These are phyloP conservation scores for Phyllachora maydis DNA, from an alignment of 2,329 filamentous ascomycete species.

Conservation along the genomic window DNA sequence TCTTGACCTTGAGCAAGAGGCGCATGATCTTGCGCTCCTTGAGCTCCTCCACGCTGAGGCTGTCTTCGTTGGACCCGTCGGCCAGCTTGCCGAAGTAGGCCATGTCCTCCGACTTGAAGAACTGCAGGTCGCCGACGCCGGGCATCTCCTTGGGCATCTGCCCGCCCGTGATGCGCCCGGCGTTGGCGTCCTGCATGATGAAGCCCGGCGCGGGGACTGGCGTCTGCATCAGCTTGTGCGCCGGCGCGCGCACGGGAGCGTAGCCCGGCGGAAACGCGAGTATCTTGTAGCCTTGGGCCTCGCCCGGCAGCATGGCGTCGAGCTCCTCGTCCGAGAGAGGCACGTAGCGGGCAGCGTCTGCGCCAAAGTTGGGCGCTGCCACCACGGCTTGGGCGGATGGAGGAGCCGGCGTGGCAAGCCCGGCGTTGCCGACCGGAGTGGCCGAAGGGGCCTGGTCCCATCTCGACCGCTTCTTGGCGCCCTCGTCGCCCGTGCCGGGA, in stretches of 20 bases:
- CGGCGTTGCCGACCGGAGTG: slow-evolving; percentile 52
- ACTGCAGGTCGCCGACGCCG: slow-evolving; percentile 86
- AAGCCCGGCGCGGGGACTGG: slow-evolving; percentile 66
- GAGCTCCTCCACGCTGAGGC: slow-evolving; percentile 79
- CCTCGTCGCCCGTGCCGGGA: slow-evolving; percentile 30
- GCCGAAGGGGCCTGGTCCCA: slow-evolving; percentile 84
- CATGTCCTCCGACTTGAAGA: slow-evolving; percentile 98
- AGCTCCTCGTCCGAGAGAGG: slow-evolving; percentile 91
- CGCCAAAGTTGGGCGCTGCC: slow-evolving; percentile 42
- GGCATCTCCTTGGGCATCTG: slow-evolving; percentile 90
- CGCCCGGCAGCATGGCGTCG: slow-evolving; percentile 71
- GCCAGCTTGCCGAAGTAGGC: slow-evolving; percentile 95
- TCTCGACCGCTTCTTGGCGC: slow-evolving; percentile 56
- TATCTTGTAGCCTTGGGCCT: slow-evolving; percentile 81
- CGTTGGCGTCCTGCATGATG: slow-evolving; percentile 93
- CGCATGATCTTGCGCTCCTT: slow-evolving; percentile 99
- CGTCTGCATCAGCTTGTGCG: slow-evolving; percentile 55
- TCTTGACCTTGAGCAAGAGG: slow-evolving; percentile 92
- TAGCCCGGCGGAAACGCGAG: slow-evolving; percentile 83
- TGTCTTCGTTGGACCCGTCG: slow-evolving; percentile 80
- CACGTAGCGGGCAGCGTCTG: slow-evolving; percentile 60
- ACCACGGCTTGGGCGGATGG: slow-evolving; percentile 30
- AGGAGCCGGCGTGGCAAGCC: slow-evolving; percentile 62
- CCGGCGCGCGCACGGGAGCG: slow-evolving; percentile 57
- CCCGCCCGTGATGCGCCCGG: slow-evolving; percentile 63